These are phyloP conservation scores for Nicotiana rustica DNA, from an alignment of 305 asterid species.

Conservation along the genomic window DNA sequence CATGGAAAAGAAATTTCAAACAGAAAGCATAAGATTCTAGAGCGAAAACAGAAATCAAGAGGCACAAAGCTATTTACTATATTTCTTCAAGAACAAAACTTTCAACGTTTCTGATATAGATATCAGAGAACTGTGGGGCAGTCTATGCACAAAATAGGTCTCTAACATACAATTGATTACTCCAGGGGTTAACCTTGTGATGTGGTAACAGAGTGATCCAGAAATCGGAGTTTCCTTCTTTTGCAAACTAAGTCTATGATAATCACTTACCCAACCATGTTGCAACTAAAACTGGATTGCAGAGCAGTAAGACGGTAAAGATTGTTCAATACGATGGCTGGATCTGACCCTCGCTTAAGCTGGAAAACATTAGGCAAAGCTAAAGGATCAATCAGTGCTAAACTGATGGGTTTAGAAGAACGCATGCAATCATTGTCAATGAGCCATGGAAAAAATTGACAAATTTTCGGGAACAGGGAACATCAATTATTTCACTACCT, in stretches of 20 bases:
- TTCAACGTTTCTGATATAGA: background rate
- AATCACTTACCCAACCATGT: constrained; percentile 98
- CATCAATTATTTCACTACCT: constrained; percentile 60
- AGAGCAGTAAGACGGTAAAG: constrained; percentile 86
- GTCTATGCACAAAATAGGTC: background rate
- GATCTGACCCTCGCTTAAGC: constrained; percentile 95
- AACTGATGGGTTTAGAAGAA: background rate
- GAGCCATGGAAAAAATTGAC: constrained; percentile 13
- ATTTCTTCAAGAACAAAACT: constrained; percentile 5
- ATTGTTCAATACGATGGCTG: constrained; percentile 88
- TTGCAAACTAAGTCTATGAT: constrained; percentile 31
- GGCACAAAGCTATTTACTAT: background rate
- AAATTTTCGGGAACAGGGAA: constrained; percentile 1
- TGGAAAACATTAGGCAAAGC: constrained; percentile 48
- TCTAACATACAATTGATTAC: background rate
- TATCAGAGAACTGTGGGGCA: background rate
- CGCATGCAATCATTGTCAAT: background rate
- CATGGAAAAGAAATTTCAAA: background rate
- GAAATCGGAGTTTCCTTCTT: constrained; percentile 18
- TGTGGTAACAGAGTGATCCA: background rate
- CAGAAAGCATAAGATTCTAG: constrained; percentile 1
- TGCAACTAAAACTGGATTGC: constrained; percentile 94
- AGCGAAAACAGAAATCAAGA: constrained; percentile 29
- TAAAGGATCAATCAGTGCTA: constrained; percentile 30
- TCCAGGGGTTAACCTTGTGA: background rate